Evolutionary conservation across 2,329 filamentous ascomycete species (phyloP).

Genomic region (Penicillium verrucosum): DNA sequence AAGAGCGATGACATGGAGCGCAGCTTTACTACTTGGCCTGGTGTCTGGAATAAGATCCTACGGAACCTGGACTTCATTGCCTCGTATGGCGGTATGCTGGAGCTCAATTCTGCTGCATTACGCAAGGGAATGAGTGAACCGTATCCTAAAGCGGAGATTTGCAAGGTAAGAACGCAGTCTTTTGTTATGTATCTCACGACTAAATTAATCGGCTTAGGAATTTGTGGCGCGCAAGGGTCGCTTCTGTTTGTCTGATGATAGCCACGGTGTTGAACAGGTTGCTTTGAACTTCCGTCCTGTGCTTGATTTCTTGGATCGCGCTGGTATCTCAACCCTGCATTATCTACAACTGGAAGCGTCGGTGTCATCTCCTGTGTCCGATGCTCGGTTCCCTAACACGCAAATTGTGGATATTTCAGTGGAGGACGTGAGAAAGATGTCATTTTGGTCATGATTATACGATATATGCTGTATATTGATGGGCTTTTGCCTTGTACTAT

Average conservation of each 20-base stretch:
- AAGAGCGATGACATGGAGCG: constrained; percentile 67
- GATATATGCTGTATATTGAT: background rate
- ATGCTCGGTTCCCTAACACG: constrained; percentile 39
- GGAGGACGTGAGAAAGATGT: constrained; percentile 35
- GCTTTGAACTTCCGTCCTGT: constrained; percentile 76
- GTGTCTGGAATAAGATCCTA: constrained; percentile 70
- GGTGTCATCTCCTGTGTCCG: constrained; percentile 17
- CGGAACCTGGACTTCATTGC: constrained; percentile 71
- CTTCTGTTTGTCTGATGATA: constrained; percentile 93
- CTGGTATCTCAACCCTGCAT: constrained; percentile 40
- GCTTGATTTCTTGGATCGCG: constrained; percentile 63
- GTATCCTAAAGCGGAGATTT: constrained; percentile 77
- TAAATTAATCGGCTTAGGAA: constrained; percentile 47
- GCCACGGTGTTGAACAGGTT: constrained; percentile 82
- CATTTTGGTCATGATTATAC: constrained; percentile 29
- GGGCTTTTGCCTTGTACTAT: background rate
- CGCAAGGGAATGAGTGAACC: constrained; percentile 88
- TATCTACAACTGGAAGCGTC: constrained; percentile 33
- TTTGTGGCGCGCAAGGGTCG: constrained; percentile 70
- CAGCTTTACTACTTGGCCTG: constrained; percentile 56
- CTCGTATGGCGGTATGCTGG: constrained; percentile 75
- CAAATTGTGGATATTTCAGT: constrained; percentile 30
- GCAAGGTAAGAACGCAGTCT: constrained; percentile 56
- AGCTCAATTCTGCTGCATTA: constrained; percentile 83
- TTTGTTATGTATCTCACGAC: background rate